Evolutionary conservation across 768 basidiomycete species (phyloP), one percentile per base, ranked within the genome.

Genomic region (Kwoniella botswanensis): DNA sequence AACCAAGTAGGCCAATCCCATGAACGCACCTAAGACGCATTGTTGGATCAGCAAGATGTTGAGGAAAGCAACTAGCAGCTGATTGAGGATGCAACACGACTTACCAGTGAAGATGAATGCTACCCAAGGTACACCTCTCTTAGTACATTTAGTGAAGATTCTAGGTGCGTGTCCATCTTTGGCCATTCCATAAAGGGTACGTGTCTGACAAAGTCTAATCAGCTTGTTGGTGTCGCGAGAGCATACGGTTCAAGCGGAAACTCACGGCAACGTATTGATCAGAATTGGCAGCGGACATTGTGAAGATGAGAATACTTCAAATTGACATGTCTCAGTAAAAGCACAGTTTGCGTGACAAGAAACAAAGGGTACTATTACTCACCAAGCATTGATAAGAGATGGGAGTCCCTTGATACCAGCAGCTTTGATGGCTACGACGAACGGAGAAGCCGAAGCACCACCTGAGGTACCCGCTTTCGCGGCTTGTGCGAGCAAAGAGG

Each of bases 1-100:
- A 83, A 84, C 88, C 65, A 91, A 77, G 84, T 90, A 93, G 17
- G 91, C 91, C 35, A 91, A 67, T 80, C 90, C 73, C 80, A 80
- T 78, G 72, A 80, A 77, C 43, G 63, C 9, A 57, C 24, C 46
- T 50, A 15, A 15, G 46, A 15, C 46, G 4, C 46, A 50, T 18
- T 13, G 46, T 15, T 50, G 46, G 35, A 35, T 35, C 35, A 35
- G 35, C 35, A 35, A 35, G 35, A 35, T 35, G 35, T 35, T 35
- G 35, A 35, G 35, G 35, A 35, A 35, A 35, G 35, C 35, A 35
- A 9, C 35, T 35, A 35, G 35, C 35, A 35, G 35, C 35, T 35
- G 29, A 53, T 41, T 10, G 22, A n/a, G 68, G 42, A 63, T 4
- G 61, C 7, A 9, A 58, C 24, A 21, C 21, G 15, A 56, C 7